A percentile compares a stretch with the other conserved stretches of the same genome.
Evolutionary conservation across 2,329 filamentous ascomycete species (phyloP).

Genomic region (Pseudogymnoascus sp.): DNA sequence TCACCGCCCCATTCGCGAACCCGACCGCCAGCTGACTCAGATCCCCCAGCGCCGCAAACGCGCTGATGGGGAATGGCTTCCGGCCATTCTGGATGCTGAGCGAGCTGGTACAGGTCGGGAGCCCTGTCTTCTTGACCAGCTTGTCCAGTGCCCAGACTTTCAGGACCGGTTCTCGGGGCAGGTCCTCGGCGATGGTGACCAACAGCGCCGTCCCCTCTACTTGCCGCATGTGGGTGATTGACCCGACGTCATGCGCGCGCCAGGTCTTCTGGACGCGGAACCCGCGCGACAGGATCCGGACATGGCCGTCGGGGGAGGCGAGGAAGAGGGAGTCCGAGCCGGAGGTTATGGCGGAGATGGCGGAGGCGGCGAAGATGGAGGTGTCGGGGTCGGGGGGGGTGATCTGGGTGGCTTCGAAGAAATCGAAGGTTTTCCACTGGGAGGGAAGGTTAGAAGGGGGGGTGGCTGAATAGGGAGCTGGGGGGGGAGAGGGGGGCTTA

Average conservation of each 20-base stretch:
- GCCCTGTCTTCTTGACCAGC: constrained; percentile 84
- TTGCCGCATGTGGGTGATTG: constrained; percentile 87
- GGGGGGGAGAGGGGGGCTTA: neutral
- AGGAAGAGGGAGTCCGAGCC: constrained; percentile 86
- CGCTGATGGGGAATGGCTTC: constrained; percentile 89
- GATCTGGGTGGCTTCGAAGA: constrained; percentile 91
- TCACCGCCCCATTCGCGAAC: constrained; percentile 91
- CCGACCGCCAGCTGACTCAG: constrained; percentile 89
- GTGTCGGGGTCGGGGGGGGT: constrained; percentile 69
- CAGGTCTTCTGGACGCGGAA: constrained; percentile 86
- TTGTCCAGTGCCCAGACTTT: constrained; percentile 98
- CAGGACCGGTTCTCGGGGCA: constrained; percentile 76
- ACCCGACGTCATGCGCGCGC: constrained; percentile 70
- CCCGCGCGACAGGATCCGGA: constrained; percentile 76
- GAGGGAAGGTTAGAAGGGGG: neutral
- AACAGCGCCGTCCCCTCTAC: constrained; percentile 79
- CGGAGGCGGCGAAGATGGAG: constrained; percentile 71
- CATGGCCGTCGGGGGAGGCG: constrained; percentile 73
- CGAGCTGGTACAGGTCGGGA: constrained; percentile 80
- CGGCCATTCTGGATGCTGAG: constrained; percentile 80
- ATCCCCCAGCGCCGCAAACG: constrained; percentile 80
- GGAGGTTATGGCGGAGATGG: constrained; percentile 74
- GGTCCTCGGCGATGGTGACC: constrained; percentile 79
- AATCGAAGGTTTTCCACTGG: constrained; percentile 98
- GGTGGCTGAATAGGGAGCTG: neutral